Evolutionary conservation across 306 rosid species (phyloP), one percentile per base, ranked within the genome.

Genomic region (Quercus suber): DNA sequence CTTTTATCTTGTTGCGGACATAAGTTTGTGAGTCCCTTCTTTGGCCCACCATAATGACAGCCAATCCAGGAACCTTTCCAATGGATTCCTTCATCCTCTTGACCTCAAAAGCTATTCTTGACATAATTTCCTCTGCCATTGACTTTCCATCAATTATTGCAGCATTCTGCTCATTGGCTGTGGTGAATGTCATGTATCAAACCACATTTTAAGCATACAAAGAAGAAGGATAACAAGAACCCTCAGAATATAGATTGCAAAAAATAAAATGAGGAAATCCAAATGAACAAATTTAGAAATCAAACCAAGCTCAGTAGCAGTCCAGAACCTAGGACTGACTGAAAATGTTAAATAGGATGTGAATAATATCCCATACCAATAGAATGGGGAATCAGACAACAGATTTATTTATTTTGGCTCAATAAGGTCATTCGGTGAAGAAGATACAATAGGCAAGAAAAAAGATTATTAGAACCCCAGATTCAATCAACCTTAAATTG

Each of bases 61-160:
- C 97, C 90, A 94, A 88, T 70, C 98, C 97, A 72, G 98, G 98
- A 79, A 89, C 93, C 80, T 79, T 75, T 65, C 97, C 92, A 27
- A 84, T 76, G 84, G 82, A 31, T 61, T 83, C 85, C 85, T 92
- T 86, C 98, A 94, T 94, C 87, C 87, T 83, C 65, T 79, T 87
- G 73, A 94, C 97, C 89, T 94, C 88, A 86, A 74, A 51, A 73
- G 91, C 92, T 72, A 94, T 86, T 81, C 83, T 84, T 33, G 89
- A 82, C 74, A 78, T 88, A 78, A 94, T 94, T 81, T 89, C 89
- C 69, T 77, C 87, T 3, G 97, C 88, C 30, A 89, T 87, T 74
- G 67, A 76, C 80, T 89, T 90, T 77, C 98, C 97, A 81, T 92
- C 92, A 76, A 94, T 84, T 25, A 92, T 86, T 49, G 55, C 80